These are phyloP conservation scores for Vitis amurensis DNA, from an alignment of 164 flowering plant species.

Conservation along the genomic window DNA sequence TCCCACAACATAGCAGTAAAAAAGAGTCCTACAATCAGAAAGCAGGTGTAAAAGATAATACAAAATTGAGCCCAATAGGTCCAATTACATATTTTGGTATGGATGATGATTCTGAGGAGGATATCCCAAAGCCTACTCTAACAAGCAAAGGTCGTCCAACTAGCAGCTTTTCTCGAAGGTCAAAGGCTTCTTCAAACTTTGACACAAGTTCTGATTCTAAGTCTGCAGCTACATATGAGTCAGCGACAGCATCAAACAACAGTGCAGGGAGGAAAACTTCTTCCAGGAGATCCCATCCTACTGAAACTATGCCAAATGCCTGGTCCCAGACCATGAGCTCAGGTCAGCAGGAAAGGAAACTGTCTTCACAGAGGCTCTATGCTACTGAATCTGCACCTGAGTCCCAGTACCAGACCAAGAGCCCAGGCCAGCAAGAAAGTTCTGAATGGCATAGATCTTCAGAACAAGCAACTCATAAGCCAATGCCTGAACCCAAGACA, in stretches of 20 bases:
- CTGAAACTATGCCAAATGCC: conserved; percentile 19
- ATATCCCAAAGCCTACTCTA: conserved; percentile 16
- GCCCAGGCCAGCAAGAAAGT: conserved; percentile 12
- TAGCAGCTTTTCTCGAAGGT: conserved; percentile 52
- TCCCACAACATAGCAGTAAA: conserved; percentile 10
- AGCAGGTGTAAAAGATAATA: conserved; percentile 1
- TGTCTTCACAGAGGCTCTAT: conserved; percentile 7
- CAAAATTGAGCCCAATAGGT: conserved; percentile 17
- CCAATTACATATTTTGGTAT: conserved; percentile 33
- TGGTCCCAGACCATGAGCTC: conserved; percentile 14
- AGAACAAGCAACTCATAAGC: conserved; percentile 19
- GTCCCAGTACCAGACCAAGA: conserved; percentile 10
- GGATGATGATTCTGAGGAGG: conserved; percentile 38
- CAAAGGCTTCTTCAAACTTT: conserved; percentile 34
- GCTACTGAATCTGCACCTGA: conserved; percentile 14
- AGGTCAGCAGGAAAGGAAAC: conserved; percentile 8
- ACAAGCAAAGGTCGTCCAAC: conserved; percentile 20
- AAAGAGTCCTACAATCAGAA: conserved; percentile 8
- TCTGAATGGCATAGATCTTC: conserved; percentile 13
- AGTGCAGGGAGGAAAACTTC: conserved; percentile 24
- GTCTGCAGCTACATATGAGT: conserved; percentile 14
- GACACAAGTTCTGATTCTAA: conserved; percentile 13
- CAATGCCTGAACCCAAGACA: conserved; percentile 14
- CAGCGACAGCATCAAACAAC: conserved; percentile 21
- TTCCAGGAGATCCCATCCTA: conserved; percentile 15